Evolutionary conservation across 768 basidiomycete species (phyloP).

Genomic region (Boletus sp.): DNA sequence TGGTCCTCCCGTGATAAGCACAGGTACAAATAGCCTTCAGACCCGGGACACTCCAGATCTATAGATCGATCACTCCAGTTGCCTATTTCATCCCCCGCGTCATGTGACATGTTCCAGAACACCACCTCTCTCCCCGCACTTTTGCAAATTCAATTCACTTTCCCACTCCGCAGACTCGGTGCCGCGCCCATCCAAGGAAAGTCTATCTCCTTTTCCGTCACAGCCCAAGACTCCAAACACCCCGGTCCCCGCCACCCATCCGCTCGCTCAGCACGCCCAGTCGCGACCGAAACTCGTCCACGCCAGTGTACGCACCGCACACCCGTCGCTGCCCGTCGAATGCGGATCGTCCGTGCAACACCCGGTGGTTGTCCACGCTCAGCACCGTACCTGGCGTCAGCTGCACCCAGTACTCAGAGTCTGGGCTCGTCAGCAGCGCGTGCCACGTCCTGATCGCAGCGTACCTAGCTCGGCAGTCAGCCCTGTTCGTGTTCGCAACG

Average conservation of each 20-base stretch:
- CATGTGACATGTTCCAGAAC: conserved; percentile 19
- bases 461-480: conserved; percentile 49
- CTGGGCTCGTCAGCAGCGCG: conserved; percentile 65
- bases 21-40: conserved; percentile 22
- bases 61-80: conserved; percentile 10
- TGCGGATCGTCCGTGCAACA: conserved; percentile 90
- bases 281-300: conserved; percentile 86
- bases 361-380: conserved; percentile 93
- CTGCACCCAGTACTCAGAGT: conserved; percentile 91
- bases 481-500: neutral
- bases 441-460: conserved; percentile 81
- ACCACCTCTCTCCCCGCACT: conserved; percentile 12
- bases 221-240: conserved; percentile 57
- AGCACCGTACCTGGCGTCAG: conserved; percentile 85
- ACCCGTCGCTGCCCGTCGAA: conserved; percentile 87
- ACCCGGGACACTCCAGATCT: conserved; percentile 22
- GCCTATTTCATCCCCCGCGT: conserved; percentile 15
- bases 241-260: conserved; percentile 42
- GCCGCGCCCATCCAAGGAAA: conserved; percentile 10
- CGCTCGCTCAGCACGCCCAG: conserved; percentile 65
- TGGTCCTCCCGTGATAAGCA: conserved; percentile 15
- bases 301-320: conserved; percentile 94
- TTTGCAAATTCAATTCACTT: conserved; percentile 22
- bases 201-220: conserved; percentile 27
- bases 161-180: conserved; percentile 19